Base-by-base conservation (phyloP, 352 stramenopile species). In the Saprolegnia diclina region DNA sequence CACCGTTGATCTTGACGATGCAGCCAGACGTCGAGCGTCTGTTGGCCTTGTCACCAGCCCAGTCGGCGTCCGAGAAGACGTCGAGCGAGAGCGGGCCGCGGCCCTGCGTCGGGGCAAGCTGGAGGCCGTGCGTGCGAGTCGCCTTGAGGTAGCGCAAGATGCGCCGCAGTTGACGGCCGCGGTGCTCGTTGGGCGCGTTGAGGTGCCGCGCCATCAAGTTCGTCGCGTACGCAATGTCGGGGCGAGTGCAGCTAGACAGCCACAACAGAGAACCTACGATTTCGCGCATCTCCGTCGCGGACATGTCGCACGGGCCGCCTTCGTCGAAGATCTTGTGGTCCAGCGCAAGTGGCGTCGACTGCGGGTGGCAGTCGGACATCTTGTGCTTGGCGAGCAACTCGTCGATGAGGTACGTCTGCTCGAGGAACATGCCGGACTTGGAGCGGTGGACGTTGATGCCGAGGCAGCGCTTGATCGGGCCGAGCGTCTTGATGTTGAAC, bases 241-340 rank as follows among this genome's bases (percentile, higher is more conserved):
- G 73, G 5, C 74, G 32, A 0, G 71, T 80, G 55, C 67, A 79
- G 0, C 74, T 24, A 1, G 74, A 32, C 0, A 78, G 26, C 74
- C 77, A 80, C 11, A 78, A 22, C 18, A 79, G 63, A 21, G 70
- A 81, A 0, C 73, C 75, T 0, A 80, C 67, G 5, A 85, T 44
- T n/a, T 63, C 55, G 29, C 24, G 24, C 55, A 63, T 63, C 18
- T 40, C 6, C 4, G 55, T 45, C 6, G 13, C 16, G 4, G 55
- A 18, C 55, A 63, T 44, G 18, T 38, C 32, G n/a, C 19, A 26
- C 19, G 5, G 24, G 5, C 19, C 24, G 6, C 55, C 55, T 13
- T 40, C 26, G 6, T 63, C 29, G 11, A 45, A 21, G 11, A 45
- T 45, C 19, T 32, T 40, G 16, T 63, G 55, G 35, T 63, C 10